Conservation (phyloP, 164 flowering plant genomes). For the Echeveria elegans region DNA sequence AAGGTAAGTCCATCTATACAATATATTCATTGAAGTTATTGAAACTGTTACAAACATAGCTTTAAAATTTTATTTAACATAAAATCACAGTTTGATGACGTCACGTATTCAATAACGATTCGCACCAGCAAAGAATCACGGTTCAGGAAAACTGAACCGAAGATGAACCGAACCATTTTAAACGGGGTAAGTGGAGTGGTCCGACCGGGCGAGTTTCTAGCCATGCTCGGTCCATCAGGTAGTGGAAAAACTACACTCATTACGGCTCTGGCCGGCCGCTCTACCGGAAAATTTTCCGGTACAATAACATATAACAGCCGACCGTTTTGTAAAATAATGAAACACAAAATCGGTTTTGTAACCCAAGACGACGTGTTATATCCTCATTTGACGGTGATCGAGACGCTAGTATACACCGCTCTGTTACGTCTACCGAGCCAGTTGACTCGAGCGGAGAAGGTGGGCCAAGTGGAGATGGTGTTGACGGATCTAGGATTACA, state of each 20-base stretch:
- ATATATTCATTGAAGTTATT: background rate
- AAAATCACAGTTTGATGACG: too few relatives aligned
- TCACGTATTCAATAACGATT: too few relatives aligned
- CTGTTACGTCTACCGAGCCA: conserved; percentile 55
- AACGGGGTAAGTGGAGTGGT: conserved; percentile 69
- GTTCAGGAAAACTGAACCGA: too few relatives aligned
- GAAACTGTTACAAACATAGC: background rate
- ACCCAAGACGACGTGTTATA: conserved; percentile 71
- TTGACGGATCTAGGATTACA: conserved; percentile 48
- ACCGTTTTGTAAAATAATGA: conserved; percentile 49
- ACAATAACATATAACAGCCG: conserved; percentile 63
- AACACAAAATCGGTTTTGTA: conserved; percentile 63
- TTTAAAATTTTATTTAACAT: background rate
- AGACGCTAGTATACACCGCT: conserved; percentile 73
- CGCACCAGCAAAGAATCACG: too few relatives aligned
- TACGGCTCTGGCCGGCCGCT: conserved; percentile 76
- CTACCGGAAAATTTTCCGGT: conserved; percentile 52
- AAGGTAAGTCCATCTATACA: background rate
- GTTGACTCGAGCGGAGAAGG: conserved; percentile 38
- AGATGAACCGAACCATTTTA: conserved; percentile 51
- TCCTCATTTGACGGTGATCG: conserved; percentile 71
- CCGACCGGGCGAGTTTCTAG: conserved; percentile 70
- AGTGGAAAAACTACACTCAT: conserved; percentile 85
- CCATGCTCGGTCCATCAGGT: conserved; percentile 83
- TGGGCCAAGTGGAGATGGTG: conserved; percentile 52